Evolutionary conservation across 129 eudicot species (phyloP).

Genomic region (Chrysanthemum seticuspe): DNA sequence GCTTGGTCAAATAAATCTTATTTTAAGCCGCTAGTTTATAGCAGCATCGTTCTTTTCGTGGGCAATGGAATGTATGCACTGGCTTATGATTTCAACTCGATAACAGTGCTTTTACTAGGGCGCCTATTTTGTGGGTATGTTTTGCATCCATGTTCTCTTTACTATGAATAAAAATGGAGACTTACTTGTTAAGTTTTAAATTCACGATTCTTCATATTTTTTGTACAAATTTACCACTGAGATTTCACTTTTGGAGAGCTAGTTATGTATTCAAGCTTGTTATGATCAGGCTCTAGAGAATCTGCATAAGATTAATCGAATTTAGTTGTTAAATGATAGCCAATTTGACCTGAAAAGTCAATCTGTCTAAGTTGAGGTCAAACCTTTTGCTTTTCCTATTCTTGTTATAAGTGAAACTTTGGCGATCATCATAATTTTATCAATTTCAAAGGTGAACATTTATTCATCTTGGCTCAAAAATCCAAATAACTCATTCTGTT

Average conservation of each 20-base stretch:
- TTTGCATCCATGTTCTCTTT: not conserved
- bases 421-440: not conserved
- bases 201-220: slow-evolving; percentile 3
- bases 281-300: not conserved
- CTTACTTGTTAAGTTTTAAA: not conserved
- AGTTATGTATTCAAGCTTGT: slow-evolving; percentile 2
- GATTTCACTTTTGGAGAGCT: not conserved
- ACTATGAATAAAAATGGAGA: too few species aligned
- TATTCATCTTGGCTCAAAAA: not conserved
- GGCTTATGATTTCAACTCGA: slow-evolving; percentile 75
- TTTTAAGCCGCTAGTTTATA: slow-evolving; percentile 76
- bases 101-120: slow-evolving; percentile 69
- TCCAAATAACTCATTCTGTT: not conserved
- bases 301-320: not conserved
- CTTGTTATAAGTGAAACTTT: not conserved
- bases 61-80: slow-evolving; percentile 91
- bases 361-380: not conserved
- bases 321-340: not conserved
- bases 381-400: too few species aligned
- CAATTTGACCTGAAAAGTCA: not conserved
- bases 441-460: not conserved
- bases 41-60: slow-evolving; percentile 77
- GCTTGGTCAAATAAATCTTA: slow-evolving; percentile 95
- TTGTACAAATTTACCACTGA: not conserved
- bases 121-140: slow-evolving; percentile 89